Evolutionary conservation across 2,329 filamentous ascomycete genomes (phyloP), one percentile per base, ranked within the genome.

Genomic region (Paraconiothyrium brasiliense): DNA sequence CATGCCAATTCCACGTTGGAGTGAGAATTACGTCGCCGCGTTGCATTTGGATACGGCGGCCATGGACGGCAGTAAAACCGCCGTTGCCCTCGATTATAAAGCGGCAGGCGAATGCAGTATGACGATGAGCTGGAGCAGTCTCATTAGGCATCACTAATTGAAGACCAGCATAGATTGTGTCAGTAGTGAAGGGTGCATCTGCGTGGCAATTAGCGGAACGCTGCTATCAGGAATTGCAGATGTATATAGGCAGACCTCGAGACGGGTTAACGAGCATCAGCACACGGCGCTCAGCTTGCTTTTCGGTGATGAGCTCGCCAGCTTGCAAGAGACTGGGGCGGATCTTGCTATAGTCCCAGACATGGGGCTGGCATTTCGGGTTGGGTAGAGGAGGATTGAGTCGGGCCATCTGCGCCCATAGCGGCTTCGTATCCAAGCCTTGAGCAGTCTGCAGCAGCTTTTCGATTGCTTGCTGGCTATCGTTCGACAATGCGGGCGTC

Each of bases 51-150:
- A 88, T 84, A 57, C 84, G 82, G 44, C 79, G 75, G 4, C 86
- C 85, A 54, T 86, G 84, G 0, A 88, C 84, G 0, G 86, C 85
- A 0, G 86, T 88, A 67, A 87, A 88, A 0, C 86, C 85, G 2
- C 82, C 82, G 10, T 80, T 73, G 1, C 86, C 85, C 57, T 87
- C 85, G 24, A 88, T 85, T 63, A 88, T 85, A 73, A 87, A 87
- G 4, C 85, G 82, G 67, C 83, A 80, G 0, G 86, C 85, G 60
- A 85, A 87, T 0, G 86, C 85, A 3, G 83, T 82, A 66, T 87
- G 85, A 0, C 86, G 75, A 63, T 88, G 86, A 0, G 85, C 85
- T 0, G 82, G 84, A 0, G 86, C 85, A 0, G 79, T 84, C 60
- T 88, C 85, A 30, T 84, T 83, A 0, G 85, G 85, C 67, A 85